phyloP scores from a whole-genome alignment of 2,329 filamentous ascomycete genomes.

The Trichoderma afroharzianum region DNA sequence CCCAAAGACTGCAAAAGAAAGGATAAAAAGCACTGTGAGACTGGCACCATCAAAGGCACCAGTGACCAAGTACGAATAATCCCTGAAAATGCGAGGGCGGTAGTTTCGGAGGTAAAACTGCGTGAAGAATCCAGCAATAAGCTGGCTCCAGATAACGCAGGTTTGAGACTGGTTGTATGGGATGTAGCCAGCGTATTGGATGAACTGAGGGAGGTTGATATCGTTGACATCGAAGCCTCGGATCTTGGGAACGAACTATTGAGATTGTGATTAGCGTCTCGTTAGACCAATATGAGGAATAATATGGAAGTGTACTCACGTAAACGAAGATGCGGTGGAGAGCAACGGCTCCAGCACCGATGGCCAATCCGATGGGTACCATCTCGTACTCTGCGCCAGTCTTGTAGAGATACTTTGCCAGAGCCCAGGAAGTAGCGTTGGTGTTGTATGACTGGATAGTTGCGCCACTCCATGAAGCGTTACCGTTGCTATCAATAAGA shows the following conservation, averaged over 20 bases:
- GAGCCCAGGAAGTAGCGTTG: conserved; percentile 46
- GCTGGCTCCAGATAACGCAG: conserved; percentile 48
- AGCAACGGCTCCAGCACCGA: conserved; percentile 44
- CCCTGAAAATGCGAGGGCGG: conserved; percentile 47
- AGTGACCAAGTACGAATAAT: conserved; percentile 51
- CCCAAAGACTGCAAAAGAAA: conserved; percentile 55
- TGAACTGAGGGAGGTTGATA: conserved; percentile 52
- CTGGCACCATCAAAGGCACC: conserved; percentile 52
- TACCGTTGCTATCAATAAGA: conserved; percentile 43
- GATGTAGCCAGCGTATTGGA: conserved; percentile 52
- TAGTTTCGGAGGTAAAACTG: conserved; percentile 54
- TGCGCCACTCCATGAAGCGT: conserved; percentile 51
- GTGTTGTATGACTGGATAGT: conserved; percentile 48
- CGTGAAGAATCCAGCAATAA: conserved; percentile 44
- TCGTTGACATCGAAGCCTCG: conserved; percentile 38
- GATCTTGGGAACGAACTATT: conserved; percentile 47
- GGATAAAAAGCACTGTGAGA: conserved; percentile 46
- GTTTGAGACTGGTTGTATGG: conserved; percentile 55
- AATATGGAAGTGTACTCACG: conserved; percentile 29
- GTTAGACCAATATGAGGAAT: background rate
- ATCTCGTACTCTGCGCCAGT: conserved; percentile 40
- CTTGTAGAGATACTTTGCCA: conserved; percentile 53
- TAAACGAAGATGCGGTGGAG: conserved; percentile 42
- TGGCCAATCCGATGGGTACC: conserved; percentile 47
- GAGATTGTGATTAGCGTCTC: background rate